Conservation (phyloP, 1,284 basidiomycete genomes). For the Cerrena zonata region DNA sequence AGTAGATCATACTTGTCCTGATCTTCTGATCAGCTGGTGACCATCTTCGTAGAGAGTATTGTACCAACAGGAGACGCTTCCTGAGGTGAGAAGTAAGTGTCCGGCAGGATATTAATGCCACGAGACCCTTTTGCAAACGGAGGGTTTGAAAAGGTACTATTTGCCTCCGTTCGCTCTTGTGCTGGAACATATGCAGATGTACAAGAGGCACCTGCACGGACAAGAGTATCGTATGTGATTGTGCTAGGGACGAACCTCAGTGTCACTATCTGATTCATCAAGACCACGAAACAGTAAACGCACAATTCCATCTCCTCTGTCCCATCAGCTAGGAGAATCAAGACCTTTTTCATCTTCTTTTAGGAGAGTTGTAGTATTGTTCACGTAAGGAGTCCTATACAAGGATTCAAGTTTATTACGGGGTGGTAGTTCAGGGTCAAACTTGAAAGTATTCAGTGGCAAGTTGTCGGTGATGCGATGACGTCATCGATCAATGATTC, state of each 20-base stretch:
- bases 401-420: no score
- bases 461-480: no score
- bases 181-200: conserved; percentile 63
- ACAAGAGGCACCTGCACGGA: conserved; percentile 62
- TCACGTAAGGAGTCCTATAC: no score
- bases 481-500: no score
- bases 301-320: conserved; percentile 89
- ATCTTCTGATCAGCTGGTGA: background rate
- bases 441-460: no score
- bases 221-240: conserved; percentile 74
- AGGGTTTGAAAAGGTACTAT: conserved; percentile 16
- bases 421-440: no score
- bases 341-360: conserved; percentile 58
- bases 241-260: conserved; percentile 41
- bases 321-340: conserved; percentile 81
- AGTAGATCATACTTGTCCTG: conserved; percentile 63
- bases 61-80: conserved; percentile 19
- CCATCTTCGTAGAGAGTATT: background rate
- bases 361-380: no score
- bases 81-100: conserved; percentile 47
- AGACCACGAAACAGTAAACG: conserved; percentile 16
- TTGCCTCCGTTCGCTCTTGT: conserved; percentile 12
- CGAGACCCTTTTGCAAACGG: conserved; percentile 61
- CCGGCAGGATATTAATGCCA: conserved; percentile 70
- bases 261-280: conserved; percentile 3